Conservation (phyloP, 2,329 filamentous ascomycete genomes). For the Chrysoporthe cubensis region DNA sequence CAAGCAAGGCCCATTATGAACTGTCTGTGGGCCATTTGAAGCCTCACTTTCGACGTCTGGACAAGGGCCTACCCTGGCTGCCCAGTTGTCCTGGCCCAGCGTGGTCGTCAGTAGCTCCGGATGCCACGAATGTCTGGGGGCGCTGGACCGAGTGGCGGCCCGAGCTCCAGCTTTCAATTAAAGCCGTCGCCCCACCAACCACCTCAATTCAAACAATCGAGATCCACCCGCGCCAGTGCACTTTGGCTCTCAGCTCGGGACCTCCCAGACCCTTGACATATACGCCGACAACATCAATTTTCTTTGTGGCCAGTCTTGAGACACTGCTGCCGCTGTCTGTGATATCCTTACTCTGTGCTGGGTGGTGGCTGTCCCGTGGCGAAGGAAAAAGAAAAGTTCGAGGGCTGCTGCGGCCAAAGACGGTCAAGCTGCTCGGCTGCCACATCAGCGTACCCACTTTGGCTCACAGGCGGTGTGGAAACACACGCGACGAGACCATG, state of each 20-base stretch:
- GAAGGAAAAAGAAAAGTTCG: neutral
- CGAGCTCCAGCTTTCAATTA: constrained; percentile 10
- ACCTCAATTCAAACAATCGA: constrained; percentile 20
- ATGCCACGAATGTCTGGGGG: constrained; percentile 5
- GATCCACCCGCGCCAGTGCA: neutral
- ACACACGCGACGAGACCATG: constrained; percentile 43
- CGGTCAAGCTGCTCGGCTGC: constrained; percentile 14
- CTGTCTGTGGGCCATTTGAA: neutral
- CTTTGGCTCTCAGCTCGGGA: neutral
- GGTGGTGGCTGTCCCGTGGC: constrained; percentile 11
- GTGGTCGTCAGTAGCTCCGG: neutral
- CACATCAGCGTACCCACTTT: constrained; percentile 22
- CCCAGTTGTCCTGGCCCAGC: neutral
- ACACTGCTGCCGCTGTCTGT: constrained; percentile 1
- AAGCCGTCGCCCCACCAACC: constrained; percentile 19
- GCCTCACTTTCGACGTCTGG: constrained; percentile 4
- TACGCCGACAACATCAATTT: constrained; percentile 3
- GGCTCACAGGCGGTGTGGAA: constrained; percentile 14
- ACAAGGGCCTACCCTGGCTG: constrained; percentile 9
- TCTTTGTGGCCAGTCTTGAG: neutral
- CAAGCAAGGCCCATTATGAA: constrained; percentile 13
- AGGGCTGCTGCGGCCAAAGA: constrained; percentile 3
- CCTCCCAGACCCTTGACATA: neutral
- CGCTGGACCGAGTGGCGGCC: constrained; percentile 4
- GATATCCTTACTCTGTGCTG: neutral